phyloP scores from a whole-genome alignment of 2,329 filamentous ascomycete species.

The Neofusicoccum sp. region DNA sequence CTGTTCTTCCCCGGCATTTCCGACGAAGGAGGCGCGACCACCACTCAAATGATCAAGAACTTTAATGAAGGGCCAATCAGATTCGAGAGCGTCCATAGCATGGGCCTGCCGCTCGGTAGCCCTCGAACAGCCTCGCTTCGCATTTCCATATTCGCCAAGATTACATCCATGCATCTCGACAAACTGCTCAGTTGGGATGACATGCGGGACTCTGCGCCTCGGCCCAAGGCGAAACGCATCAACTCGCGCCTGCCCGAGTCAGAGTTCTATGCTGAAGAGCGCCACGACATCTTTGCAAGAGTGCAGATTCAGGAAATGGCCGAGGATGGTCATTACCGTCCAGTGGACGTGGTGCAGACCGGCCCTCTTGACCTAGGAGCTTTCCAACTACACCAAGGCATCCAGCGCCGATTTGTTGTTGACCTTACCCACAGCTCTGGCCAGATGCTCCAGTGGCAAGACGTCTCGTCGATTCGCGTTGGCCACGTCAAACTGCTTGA shows the following conservation, averaged over 20 bases:
- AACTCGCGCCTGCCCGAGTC: constrained; percentile 77
- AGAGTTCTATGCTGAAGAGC: constrained; percentile 90
- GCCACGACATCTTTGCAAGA: constrained; percentile 87
- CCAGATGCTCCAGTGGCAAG: constrained; percentile 84
- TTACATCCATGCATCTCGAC: constrained; percentile 92
- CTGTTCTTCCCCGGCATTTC: constrained; percentile 93
- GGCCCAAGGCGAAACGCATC: constrained; percentile 60
- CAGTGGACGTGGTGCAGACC: constrained; percentile 88
- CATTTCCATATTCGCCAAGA: constrained; percentile 87
- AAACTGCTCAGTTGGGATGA: constrained; percentile 99
- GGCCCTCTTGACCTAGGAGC: constrained; percentile 83
- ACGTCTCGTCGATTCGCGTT: constrained; percentile 74
- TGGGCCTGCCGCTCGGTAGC: constrained; percentile 85
- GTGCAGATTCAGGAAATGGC: constrained; percentile 90
- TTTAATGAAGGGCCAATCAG: constrained; percentile 92
- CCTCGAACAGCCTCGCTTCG: constrained; percentile 75
- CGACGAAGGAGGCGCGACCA: constrained; percentile 83
- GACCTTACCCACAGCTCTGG: constrained; percentile 91
- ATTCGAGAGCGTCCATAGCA: constrained; percentile 97
- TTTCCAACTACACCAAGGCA: constrained; percentile 92
- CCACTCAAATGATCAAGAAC: constrained; percentile 89
- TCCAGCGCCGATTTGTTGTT: constrained; percentile 85
- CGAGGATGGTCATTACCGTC: constrained; percentile 86
- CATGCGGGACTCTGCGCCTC: constrained; percentile 75
- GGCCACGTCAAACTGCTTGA: constrained; percentile 84